phyloP scores from a whole-genome alignment of 169 alveolate species.

The Miamiensis avidus region DNA sequence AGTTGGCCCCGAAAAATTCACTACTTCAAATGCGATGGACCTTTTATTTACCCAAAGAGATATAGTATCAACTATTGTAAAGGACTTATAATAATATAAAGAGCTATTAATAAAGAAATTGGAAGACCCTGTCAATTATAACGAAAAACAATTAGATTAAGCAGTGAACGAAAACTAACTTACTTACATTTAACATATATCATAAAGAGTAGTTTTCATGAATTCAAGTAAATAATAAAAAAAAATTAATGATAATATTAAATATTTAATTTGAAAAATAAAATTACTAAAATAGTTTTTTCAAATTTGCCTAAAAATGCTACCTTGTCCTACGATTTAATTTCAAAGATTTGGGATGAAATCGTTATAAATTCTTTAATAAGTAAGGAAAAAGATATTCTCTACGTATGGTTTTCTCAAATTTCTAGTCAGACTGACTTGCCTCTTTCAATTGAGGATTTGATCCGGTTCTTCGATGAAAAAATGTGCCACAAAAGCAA shows the following conservation, averaged over 20 bases:
- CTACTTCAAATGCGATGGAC: conserved; percentile 29
- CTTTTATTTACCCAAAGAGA: conserved; percentile 35
- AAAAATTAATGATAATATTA: conserved; percentile 16
- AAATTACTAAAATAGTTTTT: conserved; percentile 14
- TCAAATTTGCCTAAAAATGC: conserved; percentile 24
- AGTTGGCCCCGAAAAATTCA: conserved; percentile 5
- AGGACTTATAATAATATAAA: conserved; percentile 47
- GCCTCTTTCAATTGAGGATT: conserved; percentile 48
- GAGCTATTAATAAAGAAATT: conserved; percentile 9
- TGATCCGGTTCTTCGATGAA: conserved; percentile 54
- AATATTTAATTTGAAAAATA: neutral
- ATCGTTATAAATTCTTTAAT: conserved; percentile 35
- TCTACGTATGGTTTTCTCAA: conserved; percentile 63
- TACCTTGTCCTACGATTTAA: conserved; percentile 27
- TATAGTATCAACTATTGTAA: conserved; percentile 40
- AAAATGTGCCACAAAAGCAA: conserved; percentile 44
- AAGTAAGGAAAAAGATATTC: conserved; percentile 49
- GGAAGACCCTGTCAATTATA: neutral
- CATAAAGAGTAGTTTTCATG: conserved; percentile 62
- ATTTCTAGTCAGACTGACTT: conserved; percentile 28
- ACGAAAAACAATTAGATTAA: conserved; percentile 24
- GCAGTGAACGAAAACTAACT: conserved; percentile 9
- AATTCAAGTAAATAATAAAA: conserved; percentile 30
- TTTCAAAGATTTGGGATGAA: conserved; percentile 55
- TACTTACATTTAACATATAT: conserved; percentile 57